phyloP scores from a whole-genome alignment of 345 rosid genomes.

The Hibiscus mutabilis region DNA sequence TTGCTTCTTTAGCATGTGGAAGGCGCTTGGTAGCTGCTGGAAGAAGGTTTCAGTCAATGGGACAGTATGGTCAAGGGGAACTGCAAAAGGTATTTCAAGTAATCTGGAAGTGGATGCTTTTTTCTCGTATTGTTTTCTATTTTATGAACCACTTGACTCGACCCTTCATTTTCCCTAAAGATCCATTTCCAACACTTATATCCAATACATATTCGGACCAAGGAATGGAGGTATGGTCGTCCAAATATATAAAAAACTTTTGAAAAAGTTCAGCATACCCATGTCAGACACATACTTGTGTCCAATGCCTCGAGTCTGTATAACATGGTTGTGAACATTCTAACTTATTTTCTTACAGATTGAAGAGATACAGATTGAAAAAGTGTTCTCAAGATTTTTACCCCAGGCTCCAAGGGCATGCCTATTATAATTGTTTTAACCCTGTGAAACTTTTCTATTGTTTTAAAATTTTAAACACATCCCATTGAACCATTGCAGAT shows the following conservation, averaged over 20 bases:
- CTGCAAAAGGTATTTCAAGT: slow-evolving; percentile 53
- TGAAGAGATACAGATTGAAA: not conserved
- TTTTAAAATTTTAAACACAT: not conserved
- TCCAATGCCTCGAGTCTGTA: not conserved
- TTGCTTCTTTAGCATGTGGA: slow-evolving; percentile 61
- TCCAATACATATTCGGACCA: not conserved
- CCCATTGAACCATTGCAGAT: slow-evolving; percentile 36
- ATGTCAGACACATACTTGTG: not conserved
- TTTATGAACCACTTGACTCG: not conserved
- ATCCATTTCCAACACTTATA: not conserved
- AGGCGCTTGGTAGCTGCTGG: slow-evolving; percentile 75
- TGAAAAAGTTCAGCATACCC: not conserved
- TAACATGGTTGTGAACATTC: not conserved
- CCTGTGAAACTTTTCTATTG: not conserved
- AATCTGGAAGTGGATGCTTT: not conserved
- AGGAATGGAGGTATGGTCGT: not conserved
- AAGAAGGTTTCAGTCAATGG: slow-evolving; percentile 82
- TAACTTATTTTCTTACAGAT: not conserved
- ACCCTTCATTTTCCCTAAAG: not conserved
- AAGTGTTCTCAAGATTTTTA: no score
- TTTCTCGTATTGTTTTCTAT: not conserved
- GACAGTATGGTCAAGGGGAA: slow-evolving; percentile 93
- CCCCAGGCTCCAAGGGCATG: no score
- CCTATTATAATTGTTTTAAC: not conserved
- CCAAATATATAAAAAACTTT: not conserved